Conservation (phyloP, 352 stramenopile species). For the Globisporangium middletonii region DNA sequence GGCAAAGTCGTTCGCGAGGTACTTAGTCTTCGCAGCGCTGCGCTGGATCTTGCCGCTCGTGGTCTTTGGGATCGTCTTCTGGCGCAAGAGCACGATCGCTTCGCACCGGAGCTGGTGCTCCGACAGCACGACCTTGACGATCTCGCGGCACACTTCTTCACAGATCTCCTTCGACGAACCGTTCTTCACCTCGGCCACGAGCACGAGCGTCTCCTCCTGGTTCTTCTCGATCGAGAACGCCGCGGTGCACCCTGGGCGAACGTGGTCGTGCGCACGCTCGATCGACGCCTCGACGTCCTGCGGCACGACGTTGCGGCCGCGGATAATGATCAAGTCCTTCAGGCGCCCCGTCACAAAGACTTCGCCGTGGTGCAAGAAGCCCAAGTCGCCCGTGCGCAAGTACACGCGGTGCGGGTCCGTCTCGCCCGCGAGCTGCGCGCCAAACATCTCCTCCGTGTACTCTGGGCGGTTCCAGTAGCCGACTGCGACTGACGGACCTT, state of each 20-base stretch:
- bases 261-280: slow-evolving; percentile 51
- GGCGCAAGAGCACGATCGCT: slow-evolving; percentile 62
- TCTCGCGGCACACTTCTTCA: slow-evolving; percentile 53
- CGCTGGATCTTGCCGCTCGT: slow-evolving; percentile 85
- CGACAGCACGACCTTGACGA: slow-evolving; percentile 51
- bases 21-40: slow-evolving; percentile 55
- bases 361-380: slow-evolving; percentile 57
- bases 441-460: slow-evolving; percentile 70
- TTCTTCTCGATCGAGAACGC: slow-evolving; percentile 80
- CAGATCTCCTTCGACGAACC: slow-evolving; percentile 42
- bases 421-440: slow-evolving; percentile 35
- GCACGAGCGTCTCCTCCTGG: slow-evolving; percentile 65
- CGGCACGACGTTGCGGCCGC: slow-evolving; percentile 67
- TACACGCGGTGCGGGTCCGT: slow-evolving; percentile 32
- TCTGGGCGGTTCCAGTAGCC: slow-evolving; percentile 74
- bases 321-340: slow-evolving; percentile 85
- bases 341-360: slow-evolving; percentile 72
- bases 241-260: slow-evolving; percentile 68
- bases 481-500: slow-evolving; percentile 63
- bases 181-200: slow-evolving; percentile 75
- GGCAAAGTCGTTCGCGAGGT: slow-evolving; percentile 28
- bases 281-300: slow-evolving; percentile 75
- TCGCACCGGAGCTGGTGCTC: slow-evolving; percentile 73
- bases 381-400: slow-evolving; percentile 71
- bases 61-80: slow-evolving; percentile 77